These are phyloP conservation scores for Suhomyces terraborum DNA, from an alignment of 1,139 yeast genomes.

Conservation along the genomic window DNA sequence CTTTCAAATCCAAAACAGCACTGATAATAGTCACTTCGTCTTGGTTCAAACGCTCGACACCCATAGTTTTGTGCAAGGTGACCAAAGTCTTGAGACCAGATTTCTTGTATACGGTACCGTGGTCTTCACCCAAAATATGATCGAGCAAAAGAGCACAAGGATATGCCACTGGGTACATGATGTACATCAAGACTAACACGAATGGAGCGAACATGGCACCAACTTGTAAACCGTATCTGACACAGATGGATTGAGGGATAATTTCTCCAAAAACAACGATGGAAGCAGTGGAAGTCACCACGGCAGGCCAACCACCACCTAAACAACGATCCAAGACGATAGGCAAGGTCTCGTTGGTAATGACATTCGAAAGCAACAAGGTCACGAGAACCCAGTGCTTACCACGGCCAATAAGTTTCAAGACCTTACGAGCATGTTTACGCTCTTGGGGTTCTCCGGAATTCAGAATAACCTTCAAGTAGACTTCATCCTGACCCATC, in stretches of 20 bases:
- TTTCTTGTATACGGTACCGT: slow-evolving; percentile 91
- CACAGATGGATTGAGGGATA: slow-evolving; percentile 92
- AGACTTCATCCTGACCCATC: slow-evolving; percentile 98
- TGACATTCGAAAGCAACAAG: slow-evolving; percentile 78
- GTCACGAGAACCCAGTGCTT: slow-evolving; percentile 99
- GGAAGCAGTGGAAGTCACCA: slow-evolving; percentile 85
- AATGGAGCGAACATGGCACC: slow-evolving; percentile 93
- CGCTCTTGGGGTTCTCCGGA: slow-evolving; percentile 64
- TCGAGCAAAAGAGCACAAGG: slow-evolving; percentile 86
- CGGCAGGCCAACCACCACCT: slow-evolving; percentile 99
- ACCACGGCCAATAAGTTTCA: slow-evolving; percentile 72
- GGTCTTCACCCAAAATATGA: slow-evolving; percentile 87
- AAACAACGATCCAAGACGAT: slow-evolving; percentile 88
- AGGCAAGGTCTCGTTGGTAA: slow-evolving; percentile 94
- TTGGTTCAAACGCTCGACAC: slow-evolving; percentile 86
- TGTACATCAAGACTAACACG: slow-evolving; percentile 80
- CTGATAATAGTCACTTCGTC: slow-evolving; percentile 96
- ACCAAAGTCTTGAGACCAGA: slow-evolving; percentile 93
- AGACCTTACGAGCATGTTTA: slow-evolving; percentile 71
- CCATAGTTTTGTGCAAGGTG: slow-evolving; percentile 91
- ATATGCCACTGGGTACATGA: slow-evolving; percentile 90
- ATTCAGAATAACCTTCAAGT: slow-evolving; percentile 68
- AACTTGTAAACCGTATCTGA: slow-evolving; percentile 85
- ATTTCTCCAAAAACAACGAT: slow-evolving; percentile 96
- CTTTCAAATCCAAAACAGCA: slow-evolving; percentile 92